phyloP scores from a whole-genome alignment of 495 filamentous ascomycete genomes.

The Tuber aestivum region DNA sequence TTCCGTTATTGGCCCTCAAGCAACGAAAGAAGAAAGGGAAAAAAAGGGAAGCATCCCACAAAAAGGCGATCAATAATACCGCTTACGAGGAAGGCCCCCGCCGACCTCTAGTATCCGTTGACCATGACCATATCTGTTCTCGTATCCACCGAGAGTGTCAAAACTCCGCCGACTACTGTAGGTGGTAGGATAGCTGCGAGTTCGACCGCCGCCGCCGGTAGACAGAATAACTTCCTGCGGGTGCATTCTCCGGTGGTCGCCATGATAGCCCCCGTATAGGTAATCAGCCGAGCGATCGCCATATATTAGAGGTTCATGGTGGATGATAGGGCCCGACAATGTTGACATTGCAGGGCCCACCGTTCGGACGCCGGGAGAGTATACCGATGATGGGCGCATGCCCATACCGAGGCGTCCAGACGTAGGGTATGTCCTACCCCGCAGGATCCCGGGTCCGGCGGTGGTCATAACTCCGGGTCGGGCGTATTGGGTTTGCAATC shows the following conservation, averaged over 20 bases:
- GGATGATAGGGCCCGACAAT: not conserved
- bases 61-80: not conserved
- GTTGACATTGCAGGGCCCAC: not conserved
- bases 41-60: not conserved
- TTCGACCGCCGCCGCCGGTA: not conserved
- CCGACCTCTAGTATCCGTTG: not conserved
- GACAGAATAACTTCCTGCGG: not conserved
- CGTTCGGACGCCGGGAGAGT: not conserved
- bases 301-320: not conserved
- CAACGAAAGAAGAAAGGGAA: not conserved
- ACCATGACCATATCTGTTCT: not conserved
- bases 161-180: not conserved
- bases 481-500: not conserved
- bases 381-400: not conserved
- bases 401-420: not conserved
- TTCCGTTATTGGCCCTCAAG: not conserved
- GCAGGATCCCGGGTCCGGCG: not conserved
- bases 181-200: not conserved
- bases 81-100: not conserved
- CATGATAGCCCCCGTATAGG: not conserved
- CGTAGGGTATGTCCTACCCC: not conserved
- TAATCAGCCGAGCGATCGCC: not conserved
- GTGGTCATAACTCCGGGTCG: not conserved
- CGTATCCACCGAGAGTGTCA: not conserved
- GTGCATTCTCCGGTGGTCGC: not conserved